Conservation (phyloP, 768 basidiomycete genomes). For the Mycena pura region DNA sequence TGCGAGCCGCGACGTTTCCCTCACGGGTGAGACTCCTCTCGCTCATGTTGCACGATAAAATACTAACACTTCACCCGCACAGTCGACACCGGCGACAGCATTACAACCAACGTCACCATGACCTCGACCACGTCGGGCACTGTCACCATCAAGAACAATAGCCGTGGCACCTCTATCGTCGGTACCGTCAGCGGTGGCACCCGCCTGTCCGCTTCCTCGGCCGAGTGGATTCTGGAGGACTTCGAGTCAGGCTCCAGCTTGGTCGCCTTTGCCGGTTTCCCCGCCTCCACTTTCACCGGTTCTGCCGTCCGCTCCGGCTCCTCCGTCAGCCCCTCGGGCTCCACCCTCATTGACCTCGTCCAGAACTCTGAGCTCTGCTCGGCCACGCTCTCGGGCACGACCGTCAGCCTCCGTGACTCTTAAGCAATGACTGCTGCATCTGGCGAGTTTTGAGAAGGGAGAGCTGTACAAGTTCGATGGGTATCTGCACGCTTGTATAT, state of each 20-base stretch:
- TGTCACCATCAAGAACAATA: slow-evolving; percentile 15
- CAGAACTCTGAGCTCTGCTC: slow-evolving; percentile 26
- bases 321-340: slow-evolving; percentile 9
- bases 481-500: slow-evolving; percentile 9
- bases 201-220: slow-evolving; percentile 16
- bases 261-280: slow-evolving; percentile 20
- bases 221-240: slow-evolving; percentile 26
- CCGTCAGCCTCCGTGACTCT: slow-evolving; percentile 13
- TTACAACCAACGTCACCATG: slow-evolving; percentile 21
- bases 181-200: slow-evolving; percentile 22
- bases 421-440: slow-evolving; percentile 7
- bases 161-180: slow-evolving; percentile 18
- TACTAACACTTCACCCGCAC: slow-evolving; percentile 12
- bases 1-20: slow-evolving; percentile 5
- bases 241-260: slow-evolving; percentile 17
- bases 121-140: slow-evolving; percentile 16
- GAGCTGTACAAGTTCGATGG: slow-evolving; percentile 4
- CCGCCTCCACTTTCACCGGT: slow-evolving; percentile 19
- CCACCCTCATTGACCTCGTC: slow-evolving; percentile 21
- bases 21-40: slow-evolving; percentile 9
- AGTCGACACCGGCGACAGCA: slow-evolving; percentile 20
- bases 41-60: not conserved
- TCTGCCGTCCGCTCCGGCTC: slow-evolving; percentile 18
- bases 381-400: slow-evolving; percentile 21
- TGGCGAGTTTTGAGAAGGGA: not conserved